Base-by-base conservation (phyloP, 2,329 filamentous ascomycete genomes). In the Aureobasidium uvarum region DNA sequence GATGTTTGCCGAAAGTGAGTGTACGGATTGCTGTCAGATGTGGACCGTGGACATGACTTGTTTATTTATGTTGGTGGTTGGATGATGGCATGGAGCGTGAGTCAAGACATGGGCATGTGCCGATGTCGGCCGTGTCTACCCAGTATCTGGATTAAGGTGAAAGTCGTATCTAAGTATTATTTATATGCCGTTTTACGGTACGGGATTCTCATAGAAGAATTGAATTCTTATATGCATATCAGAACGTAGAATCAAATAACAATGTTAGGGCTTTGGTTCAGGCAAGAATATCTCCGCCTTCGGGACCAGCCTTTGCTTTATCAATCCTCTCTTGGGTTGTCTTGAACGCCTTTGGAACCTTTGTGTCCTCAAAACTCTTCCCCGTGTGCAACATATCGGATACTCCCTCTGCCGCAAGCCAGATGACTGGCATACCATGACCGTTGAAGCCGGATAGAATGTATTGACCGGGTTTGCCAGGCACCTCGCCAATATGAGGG, bases 381-480 rank as follows among this genome's bases (percentile, higher is more conserved):
- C 62, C 64, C 6, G 16, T 10, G 18, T 64, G 43, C 41, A 81
- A 67, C 79, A 83, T 81, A 28, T 71, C 67, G 1, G 75, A 78
- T 10, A 83, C 50, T 0, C 75, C 79, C 66, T 78, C 77, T 7
- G 76, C 76, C 5, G 75, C 71, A 0, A 80, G 72, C 23, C 79
- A 78, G 20, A 82, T 77, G 28, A 80, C 69, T 0, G 80, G 77
- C 81, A 84, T 84, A 0, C 82, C 83, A 64, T 83, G 81, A 0
- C 83, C 82, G 36, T 77, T 79, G 66, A 83, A 84, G 0, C 82
- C 82, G 0, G 78, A 81, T 25, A 81, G 71, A n/a, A 84, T 73
- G 54, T 77, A 80, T 67, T 81, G 76, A 6, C 74, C 75, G 2
- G 72, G 64, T 54, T 74, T 75, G 0, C 72, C 76, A 0, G 81